Evolutionary conservation across 1,284 basidiomycete genomes (phyloP).

Genomic region (Pisolithus thermaeus): DNA sequence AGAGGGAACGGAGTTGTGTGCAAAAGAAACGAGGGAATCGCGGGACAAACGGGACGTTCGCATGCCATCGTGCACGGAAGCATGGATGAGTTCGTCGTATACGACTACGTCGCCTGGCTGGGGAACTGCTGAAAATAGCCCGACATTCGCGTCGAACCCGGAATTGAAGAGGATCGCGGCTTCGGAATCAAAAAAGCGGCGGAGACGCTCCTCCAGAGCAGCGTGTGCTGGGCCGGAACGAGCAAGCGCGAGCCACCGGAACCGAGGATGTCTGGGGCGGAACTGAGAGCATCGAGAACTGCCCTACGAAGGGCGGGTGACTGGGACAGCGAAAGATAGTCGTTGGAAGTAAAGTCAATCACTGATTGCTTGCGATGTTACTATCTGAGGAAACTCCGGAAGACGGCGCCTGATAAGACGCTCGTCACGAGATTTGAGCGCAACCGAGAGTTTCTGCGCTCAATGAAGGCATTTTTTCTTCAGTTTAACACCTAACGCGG

Average conservation of each 20-base stretch:
- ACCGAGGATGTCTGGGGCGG: constrained; percentile 66
- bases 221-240: constrained; percentile 71
- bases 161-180: constrained; percentile 88
- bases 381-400: constrained; percentile 26
- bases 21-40: constrained; percentile 46
- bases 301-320: constrained; percentile 50
- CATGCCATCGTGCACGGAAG: constrained; percentile 89
- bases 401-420: constrained; percentile 59
- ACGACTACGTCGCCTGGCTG: constrained; percentile 76
- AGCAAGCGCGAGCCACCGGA: constrained; percentile 88
- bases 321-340: constrained; percentile 84
- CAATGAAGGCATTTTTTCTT: constrained; percentile 28
- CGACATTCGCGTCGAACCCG: constrained; percentile 92
- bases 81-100: constrained; percentile 89
- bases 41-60: constrained; percentile 54
- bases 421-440: constrained; percentile 57
- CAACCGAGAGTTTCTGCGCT: constrained; percentile 37
- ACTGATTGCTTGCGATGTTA: constrained; percentile 18
- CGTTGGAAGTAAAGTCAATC: constrained; percentile 85
- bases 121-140: constrained; percentile 81
- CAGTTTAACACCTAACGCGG: too few species aligned
- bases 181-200: constrained; percentile 57
- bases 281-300: constrained; percentile 52
- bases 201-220: constrained; percentile 64
- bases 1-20: constrained; percentile 65